phyloP scores from a whole-genome alignment of 2,329 filamentous ascomycete species.

The Pseudogymnoascus sp. region DNA sequence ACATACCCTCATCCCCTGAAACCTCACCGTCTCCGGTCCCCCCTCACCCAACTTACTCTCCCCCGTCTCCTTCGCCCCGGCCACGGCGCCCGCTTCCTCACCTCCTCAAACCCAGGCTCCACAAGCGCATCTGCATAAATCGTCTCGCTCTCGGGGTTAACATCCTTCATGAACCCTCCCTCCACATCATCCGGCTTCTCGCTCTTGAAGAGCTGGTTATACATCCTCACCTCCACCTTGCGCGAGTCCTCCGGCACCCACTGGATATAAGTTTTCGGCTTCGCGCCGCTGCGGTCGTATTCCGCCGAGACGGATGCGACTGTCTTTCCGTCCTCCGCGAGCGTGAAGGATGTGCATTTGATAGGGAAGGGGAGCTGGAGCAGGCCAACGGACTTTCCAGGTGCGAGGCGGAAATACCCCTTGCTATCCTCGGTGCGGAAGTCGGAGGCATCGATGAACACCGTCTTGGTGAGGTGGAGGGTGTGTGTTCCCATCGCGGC shows the following conservation, averaged over 20 bases:
- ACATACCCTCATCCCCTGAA: conserved; percentile 77
- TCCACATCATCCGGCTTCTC: conserved; percentile 72
- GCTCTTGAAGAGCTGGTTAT: conserved; percentile 80
- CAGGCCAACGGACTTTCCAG: conserved; percentile 67
- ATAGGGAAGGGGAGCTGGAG: conserved; percentile 66
- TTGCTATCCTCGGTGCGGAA: conserved; percentile 67
- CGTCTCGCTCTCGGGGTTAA: conserved; percentile 78
- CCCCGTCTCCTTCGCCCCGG: conserved; percentile 58
- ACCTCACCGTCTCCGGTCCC: conserved; percentile 70
- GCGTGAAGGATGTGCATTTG: conserved; percentile 63
- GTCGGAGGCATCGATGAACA: conserved; percentile 79
- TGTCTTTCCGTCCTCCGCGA: conserved; percentile 50
- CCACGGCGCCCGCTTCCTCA: conserved; percentile 70
- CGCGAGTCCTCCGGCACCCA: conserved; percentile 72
- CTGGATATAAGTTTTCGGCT: conserved; percentile 79
- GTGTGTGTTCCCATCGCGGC: conserved; percentile 57
- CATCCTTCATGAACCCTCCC: conserved; percentile 74
- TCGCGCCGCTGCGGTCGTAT: conserved; percentile 64
- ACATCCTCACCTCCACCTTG: conserved; percentile 68
- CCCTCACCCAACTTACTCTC: conserved; percentile 56
- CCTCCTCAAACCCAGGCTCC: conserved; percentile 75
- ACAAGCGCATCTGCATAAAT: conserved; percentile 73
- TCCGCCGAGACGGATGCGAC: conserved; percentile 61
- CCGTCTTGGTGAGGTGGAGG: conserved; percentile 61
- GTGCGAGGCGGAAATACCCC: conserved; percentile 73